These are phyloP conservation scores for Ceratobasidium sp. DNA, from an alignment of 1,284 basidiomycete species.

Conservation along the genomic window DNA sequence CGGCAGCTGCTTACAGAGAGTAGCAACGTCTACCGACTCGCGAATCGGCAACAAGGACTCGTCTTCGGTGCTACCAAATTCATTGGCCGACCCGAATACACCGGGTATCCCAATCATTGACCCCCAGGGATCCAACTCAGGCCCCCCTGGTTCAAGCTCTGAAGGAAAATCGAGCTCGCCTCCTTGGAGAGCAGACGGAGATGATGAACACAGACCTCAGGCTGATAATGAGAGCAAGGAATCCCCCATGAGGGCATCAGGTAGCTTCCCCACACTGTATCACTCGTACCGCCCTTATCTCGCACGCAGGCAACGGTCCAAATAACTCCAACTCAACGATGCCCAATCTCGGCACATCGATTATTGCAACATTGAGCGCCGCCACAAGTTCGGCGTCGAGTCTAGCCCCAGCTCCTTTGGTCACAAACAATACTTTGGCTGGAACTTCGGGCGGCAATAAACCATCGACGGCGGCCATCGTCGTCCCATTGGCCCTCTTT, in stretches of 20 bases:
- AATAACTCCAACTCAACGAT: background rate
- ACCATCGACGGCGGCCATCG: constrained; percentile 28
- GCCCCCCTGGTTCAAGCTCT: background rate
- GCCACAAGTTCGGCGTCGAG: background rate
- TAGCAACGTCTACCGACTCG: too few relatives aligned
- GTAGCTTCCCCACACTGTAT: background rate
- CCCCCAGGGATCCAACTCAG: too few relatives aligned
- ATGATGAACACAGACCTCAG: background rate
- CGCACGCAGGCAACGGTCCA: background rate
- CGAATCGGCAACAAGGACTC: too few relatives aligned
- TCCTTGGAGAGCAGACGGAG: background rate
- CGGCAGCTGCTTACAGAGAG: too few relatives aligned
- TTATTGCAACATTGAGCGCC: background rate
- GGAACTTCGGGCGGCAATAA: constrained; percentile 11
- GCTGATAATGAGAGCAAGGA: background rate
- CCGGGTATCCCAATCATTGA: too few relatives aligned
- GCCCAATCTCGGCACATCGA: background rate
- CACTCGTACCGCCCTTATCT: background rate
- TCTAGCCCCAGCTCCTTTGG: background rate
- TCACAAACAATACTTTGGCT: constrained; percentile 12
- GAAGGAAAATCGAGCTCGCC: background rate
- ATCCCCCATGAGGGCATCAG: background rate
- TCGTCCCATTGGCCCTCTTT: constrained; percentile 20
- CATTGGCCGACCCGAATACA: too few relatives aligned
- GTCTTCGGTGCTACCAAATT: too few relatives aligned